These are phyloP conservation scores for Cryptosporidium canis DNA, from an alignment of 169 alveolate species.

Conservation along the genomic window DNA sequence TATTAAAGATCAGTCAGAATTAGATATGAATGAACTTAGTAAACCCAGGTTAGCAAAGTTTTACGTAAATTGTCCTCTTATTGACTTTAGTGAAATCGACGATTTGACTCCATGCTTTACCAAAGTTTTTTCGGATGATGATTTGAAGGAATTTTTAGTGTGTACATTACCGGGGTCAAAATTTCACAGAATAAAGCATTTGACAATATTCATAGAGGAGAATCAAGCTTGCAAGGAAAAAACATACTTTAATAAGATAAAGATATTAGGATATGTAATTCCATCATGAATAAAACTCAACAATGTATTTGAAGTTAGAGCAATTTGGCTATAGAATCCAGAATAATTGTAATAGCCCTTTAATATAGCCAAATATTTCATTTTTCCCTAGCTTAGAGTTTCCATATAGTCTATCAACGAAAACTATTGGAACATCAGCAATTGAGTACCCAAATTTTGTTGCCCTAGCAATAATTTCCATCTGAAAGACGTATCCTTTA, in stretches of 20 bases:
- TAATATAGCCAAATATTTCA: conserved; percentile 90
- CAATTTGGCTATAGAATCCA: conserved; percentile 79
- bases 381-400: conserved; percentile 93
- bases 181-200: conserved; percentile 52
- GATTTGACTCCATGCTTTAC: conserved; percentile 53
- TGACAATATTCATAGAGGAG: conserved; percentile 61
- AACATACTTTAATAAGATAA: conserved; percentile 45
- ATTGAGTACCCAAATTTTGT: conserved; percentile 85
- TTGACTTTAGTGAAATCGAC: conserved; percentile 54
- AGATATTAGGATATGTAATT: conserved; percentile 18
- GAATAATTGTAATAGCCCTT: conserved; percentile 88
- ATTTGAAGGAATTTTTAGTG: not conserved
- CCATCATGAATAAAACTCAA: not conserved
- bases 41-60: conserved; percentile 37
- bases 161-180: conserved; percentile 54
- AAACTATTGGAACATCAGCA: conserved; percentile 96
- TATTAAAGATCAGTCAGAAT: not conserved
- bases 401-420: conserved; percentile 96
- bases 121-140: conserved; percentile 9
- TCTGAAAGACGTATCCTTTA: conserved; percentile 95
- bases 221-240: conserved; percentile 39
- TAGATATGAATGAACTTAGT: not conserved
- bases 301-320: conserved; percentile 12
- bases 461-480: conserved; percentile 96
- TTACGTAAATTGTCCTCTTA: conserved; percentile 42